A percentile compares a stretch with the other conserved stretches of the same genome.
These are phyloP conservation scores for Trypanosoma mega DNA, from an alignment of 208 protist species.

Conservation along the genomic window DNA sequence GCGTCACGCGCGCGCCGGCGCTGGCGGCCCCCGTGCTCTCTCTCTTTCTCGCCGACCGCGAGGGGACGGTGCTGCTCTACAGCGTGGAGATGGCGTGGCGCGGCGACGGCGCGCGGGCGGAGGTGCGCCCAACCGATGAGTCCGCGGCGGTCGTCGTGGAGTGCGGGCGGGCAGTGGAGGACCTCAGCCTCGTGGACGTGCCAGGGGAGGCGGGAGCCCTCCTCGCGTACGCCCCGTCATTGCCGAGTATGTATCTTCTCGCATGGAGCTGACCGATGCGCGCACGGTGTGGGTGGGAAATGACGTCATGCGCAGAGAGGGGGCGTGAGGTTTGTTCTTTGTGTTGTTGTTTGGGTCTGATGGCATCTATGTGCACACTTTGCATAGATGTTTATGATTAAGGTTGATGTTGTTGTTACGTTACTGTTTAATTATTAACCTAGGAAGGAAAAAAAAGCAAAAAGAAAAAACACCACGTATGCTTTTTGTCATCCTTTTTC, in stretches of 20 bases:
- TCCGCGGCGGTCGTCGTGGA: slow-evolving; percentile 53
- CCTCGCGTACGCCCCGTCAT: slow-evolving; percentile 53
- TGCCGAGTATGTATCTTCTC: slow-evolving; percentile 53
- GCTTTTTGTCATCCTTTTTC: no score
- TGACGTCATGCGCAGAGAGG: no score
- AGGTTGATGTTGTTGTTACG: no score
- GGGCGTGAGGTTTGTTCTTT: no score
- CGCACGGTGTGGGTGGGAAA: not conserved
- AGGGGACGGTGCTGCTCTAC: slow-evolving; percentile 68
- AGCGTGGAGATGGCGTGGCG: slow-evolving; percentile 75
- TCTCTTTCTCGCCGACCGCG: slow-evolving; percentile 51
- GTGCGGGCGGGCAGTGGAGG: slow-evolving; percentile 45
- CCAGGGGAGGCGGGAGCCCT: slow-evolving; percentile 1
- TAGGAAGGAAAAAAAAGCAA: no score
- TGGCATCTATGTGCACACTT: no score
- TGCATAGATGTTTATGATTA: no score
- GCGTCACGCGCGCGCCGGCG: slow-evolving; percentile 27
- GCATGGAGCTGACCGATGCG: slow-evolving; percentile 18
- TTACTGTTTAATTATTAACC: no score
- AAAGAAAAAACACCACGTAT: no score
- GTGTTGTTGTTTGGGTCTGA: no score
- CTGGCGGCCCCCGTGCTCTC: slow-evolving; percentile 48
- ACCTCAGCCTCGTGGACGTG: slow-evolving; percentile 41
- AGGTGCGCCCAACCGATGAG: slow-evolving; percentile 41
- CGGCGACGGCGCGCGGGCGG: slow-evolving; percentile 29